Evolutionary conservation across 1,284 basidiomycete species (phyloP), one percentile per base, ranked within the genome.

Genomic region (Cystobasidium sp.): DNA sequence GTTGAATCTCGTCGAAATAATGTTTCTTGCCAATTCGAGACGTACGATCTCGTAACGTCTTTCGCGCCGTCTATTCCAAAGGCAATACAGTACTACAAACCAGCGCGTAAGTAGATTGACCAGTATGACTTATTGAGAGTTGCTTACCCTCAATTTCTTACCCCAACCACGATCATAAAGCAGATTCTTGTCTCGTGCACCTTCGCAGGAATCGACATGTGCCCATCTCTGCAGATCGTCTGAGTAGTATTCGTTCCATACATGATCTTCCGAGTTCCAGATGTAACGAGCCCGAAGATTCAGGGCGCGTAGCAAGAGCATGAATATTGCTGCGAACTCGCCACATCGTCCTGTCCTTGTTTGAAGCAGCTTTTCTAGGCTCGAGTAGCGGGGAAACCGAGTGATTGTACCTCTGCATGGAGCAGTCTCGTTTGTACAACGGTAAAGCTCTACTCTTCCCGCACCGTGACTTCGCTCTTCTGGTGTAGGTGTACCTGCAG

Each of bases 111-210:
- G 22, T 49, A 43, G 49, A 6, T 10, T 16, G 0, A 24, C n/a
- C 44, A 14, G 18, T 12, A 43, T 9, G 7, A 46, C 7, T 3
- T 20, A 47, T n/a, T 4, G 44, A 24, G 14, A 14, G 37, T 31
- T 43, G 22, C 69, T 12, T 39, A 71, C 69, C 63, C 59, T 83
- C 80, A 84, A 84, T 76, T 82, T 81, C 81, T 85, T 85, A 2
- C 83, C 84, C 85, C 85, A 86, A 0, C 85, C 85, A 22, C 80
- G 77, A 47, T 82, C 83, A 77, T 86, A 86, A 43, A 85, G 77
- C 10, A 84, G 74, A 1, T 84, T 83, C 71, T 83, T 82, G 78
- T 82, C 81, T 16, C 80, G 80, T 1, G 82, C 81, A 20, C 81
- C 83, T 78, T 86, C 85, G 78, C 83, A 84, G 7, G 83, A 80